phyloP scores from a whole-genome alignment of 768 basidiomycete species.

The Mycena filopes region DNA sequence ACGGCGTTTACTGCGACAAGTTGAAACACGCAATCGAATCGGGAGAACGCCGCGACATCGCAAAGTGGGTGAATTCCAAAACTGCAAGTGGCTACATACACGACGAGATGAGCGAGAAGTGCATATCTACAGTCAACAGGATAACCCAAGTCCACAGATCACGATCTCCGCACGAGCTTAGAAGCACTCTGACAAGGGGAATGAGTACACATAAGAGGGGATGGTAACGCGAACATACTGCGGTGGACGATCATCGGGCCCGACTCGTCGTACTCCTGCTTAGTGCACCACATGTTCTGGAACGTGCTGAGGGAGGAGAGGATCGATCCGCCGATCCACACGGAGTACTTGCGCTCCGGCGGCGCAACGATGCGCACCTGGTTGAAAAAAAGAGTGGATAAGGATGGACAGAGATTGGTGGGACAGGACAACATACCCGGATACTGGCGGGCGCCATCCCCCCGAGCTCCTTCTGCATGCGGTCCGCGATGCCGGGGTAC shows the following conservation, averaged over 20 bases:
- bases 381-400: too few species aligned
- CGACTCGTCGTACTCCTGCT: constrained; percentile 35
- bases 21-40: background rate
- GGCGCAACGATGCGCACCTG: constrained; percentile 62
- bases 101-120: background rate
- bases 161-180: background rate
- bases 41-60: background rate
- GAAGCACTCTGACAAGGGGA: constrained; percentile 18
- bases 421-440: constrained; percentile 49
- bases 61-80: background rate
- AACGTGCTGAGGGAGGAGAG: constrained; percentile 32
- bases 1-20: too few species aligned
- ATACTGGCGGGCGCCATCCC: constrained; percentile 70
- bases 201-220: background rate
- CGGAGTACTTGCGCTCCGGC: constrained; percentile 75
- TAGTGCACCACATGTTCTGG: constrained; percentile 32
- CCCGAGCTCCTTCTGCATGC: constrained; percentile 79
- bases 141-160: background rate
- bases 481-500: constrained; percentile 49
- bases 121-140: background rate
- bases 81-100: too few species aligned
- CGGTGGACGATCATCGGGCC: constrained; percentile 32
- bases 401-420: too few species aligned
- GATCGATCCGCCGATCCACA: constrained; percentile 35
- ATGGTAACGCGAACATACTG: constrained; percentile 19